A percentile compares a stretch with the other conserved stretches of the same genome.
These are phyloP conservation scores for Talaromyces piceae DNA, from an alignment of 2,329 filamentous ascomycete species.

Conservation along the genomic window DNA sequence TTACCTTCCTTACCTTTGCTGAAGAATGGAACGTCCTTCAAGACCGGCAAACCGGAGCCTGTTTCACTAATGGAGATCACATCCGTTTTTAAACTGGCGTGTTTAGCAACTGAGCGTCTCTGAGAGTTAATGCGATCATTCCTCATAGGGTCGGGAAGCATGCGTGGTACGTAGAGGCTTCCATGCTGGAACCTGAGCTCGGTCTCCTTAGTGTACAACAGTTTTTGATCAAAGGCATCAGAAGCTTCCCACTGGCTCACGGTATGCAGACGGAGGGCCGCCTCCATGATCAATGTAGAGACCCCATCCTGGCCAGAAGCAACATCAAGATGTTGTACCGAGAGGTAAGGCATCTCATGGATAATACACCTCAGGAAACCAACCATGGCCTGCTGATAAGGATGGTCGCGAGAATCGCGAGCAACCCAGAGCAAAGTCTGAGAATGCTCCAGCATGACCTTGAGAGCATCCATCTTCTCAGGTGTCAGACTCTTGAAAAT, in stretches of 20 bases:
- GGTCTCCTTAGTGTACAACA: conserved; percentile 24
- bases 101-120: not conserved
- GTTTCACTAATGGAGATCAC: not conserved
- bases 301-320: not conserved
- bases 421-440: conserved; percentile 10
- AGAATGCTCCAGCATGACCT: conserved; percentile 5
- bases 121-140: conserved; percentile 1
- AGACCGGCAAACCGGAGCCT: not conserved
- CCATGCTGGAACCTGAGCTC: conserved; percentile 21
- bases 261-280: not conserved
- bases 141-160: conserved; percentile 4
- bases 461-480: conserved; percentile 11
- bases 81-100: too few relatives aligned
- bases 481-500: conserved; percentile 14
- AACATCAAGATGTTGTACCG: conserved; percentile 6
- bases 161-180: conserved; percentile 21
- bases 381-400: conserved; percentile 9
- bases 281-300: not conserved
- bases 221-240: not conserved
- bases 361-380: conserved; percentile 9
- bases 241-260: conserved; percentile 5
- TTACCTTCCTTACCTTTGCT: not conserved
- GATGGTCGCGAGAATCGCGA: not conserved
- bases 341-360: conserved; percentile 7
- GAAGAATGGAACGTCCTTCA: not conserved